Base-by-base conservation (phyloP, 345 rosid species). In the Rhizophora mangle region DNA sequence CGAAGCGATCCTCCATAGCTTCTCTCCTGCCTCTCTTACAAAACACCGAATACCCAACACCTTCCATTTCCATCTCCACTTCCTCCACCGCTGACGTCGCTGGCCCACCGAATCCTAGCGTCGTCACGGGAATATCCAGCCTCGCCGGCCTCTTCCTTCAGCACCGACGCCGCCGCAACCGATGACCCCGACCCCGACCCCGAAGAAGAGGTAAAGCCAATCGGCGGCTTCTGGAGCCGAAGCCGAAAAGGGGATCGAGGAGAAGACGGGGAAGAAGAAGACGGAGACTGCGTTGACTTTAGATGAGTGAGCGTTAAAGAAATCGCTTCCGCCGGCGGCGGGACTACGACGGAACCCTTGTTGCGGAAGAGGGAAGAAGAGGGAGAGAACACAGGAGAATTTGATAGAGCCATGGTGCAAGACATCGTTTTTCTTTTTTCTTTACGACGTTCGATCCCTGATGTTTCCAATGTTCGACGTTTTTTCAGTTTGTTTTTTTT, bases 21-120 rank as follows among this genome's bases (percentile, higher is more conserved):
- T 85, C 94, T 78, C 96, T 85, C 79, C 91, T 88, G 27, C 98
- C 98, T 86, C 83, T 84, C 81, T 91, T 91, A 68, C 98, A 91
- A 74, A 76, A 88, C 59, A 94, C 97, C 8, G 91, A 85, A 58
- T 85, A 91, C 11, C 86, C 94, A 62, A 72, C 78, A 52, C 87
- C 89, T 47, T 85, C 91, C 0, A 69, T 83, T 80, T 89, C 94
- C 59, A 74, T 74, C 74, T 59, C 81, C 19, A 80, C 65, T 78
- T 76, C 69, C 82, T 79, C 34, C 61, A 59, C 15, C 36, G 63
- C 80, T 16, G 84, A 85, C 58, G 85, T 83, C 39, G 72, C 69
- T 46, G 78, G 72, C 4, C 80, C 83, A 5, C 72, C 82, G 2
- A 89, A 79, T 11, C 74, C 74, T 46, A 76, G 30, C 3, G 79